These are phyloP conservation scores for Isatis lusitanica DNA, from an alignment of 441 rosid species.

Conservation along the genomic window DNA sequence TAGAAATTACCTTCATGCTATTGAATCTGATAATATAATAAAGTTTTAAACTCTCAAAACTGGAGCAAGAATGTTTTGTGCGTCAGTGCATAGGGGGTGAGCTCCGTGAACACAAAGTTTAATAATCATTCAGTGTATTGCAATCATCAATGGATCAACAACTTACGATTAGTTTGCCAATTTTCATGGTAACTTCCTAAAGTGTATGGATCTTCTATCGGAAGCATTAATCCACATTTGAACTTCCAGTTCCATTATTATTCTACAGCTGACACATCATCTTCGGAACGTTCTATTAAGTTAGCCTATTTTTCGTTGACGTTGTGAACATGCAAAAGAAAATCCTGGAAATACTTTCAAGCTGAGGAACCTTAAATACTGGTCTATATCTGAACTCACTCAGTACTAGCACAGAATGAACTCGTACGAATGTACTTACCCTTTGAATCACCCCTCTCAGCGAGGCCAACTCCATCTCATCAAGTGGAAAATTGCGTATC, in stretches of 20 bases:
- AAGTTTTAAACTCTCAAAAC: not conserved
- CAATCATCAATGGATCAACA: not conserved
- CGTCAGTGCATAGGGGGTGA: not conserved
- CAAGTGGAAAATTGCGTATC: conserved; percentile 93
- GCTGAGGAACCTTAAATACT: not conserved
- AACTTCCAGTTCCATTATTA: too few species aligned
- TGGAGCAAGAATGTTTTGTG: conserved; percentile 5
- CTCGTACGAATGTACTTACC: conserved; percentile 46
- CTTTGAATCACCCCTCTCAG: conserved; percentile 87
- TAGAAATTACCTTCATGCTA: not conserved
- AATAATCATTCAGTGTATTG: not conserved
- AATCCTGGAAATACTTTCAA: not conserved
- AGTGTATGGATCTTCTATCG: not conserved
- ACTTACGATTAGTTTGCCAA: not conserved
- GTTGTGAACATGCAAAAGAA: not conserved
- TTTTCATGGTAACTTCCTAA: not conserved
- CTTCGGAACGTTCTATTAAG: not conserved
- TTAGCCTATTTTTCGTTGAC: not conserved
- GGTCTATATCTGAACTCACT: conserved; percentile 12
- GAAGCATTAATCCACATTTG: too few species aligned
- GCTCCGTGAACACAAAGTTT: not conserved
- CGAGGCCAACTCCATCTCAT: conserved; percentile 97
- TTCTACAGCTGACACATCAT: not conserved
- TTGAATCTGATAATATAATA: not conserved
- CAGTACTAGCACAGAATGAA: conserved; percentile 11